Conservation (phyloP, 2,329 filamentous ascomycete genomes). For the Botrytis galanthina region DNA sequence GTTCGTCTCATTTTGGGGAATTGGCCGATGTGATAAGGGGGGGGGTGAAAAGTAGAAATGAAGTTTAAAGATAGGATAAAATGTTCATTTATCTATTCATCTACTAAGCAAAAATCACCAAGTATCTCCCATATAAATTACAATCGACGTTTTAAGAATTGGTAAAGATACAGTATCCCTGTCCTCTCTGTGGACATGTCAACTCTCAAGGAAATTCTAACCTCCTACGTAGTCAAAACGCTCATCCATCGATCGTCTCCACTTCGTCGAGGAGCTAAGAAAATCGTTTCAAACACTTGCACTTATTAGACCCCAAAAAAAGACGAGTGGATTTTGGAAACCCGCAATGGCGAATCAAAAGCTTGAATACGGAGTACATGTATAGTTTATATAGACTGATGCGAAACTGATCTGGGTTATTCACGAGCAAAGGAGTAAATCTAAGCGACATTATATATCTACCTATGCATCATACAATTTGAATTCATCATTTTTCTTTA, state of each 20-base stretch:
- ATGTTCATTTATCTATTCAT: neutral
- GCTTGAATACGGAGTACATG: neutral
- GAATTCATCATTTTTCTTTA: neutral
- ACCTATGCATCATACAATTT: neutral
- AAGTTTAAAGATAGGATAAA: neutral
- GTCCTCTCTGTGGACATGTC: neutral
- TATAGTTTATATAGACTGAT: neutral
- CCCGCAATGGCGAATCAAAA: neutral
- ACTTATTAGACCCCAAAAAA: neutral
- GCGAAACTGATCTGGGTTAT: neutral
- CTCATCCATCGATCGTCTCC: no score
- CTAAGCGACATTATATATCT: neutral
- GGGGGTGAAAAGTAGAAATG: neutral
- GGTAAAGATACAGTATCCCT: neutral
- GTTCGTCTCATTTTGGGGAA: constrained; percentile 40
- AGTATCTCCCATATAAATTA: neutral
- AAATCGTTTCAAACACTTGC: neutral
- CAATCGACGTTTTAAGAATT: neutral
- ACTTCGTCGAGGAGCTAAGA: no score
- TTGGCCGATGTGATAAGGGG: no score
- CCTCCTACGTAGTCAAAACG: no score
- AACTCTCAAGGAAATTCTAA: neutral
- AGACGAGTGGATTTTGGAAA: neutral
- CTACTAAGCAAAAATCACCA: neutral
- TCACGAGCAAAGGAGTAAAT: neutral